Conservation (phyloP, 2,329 filamentous ascomycete genomes). For the Stenocarpella maydis region DNA sequence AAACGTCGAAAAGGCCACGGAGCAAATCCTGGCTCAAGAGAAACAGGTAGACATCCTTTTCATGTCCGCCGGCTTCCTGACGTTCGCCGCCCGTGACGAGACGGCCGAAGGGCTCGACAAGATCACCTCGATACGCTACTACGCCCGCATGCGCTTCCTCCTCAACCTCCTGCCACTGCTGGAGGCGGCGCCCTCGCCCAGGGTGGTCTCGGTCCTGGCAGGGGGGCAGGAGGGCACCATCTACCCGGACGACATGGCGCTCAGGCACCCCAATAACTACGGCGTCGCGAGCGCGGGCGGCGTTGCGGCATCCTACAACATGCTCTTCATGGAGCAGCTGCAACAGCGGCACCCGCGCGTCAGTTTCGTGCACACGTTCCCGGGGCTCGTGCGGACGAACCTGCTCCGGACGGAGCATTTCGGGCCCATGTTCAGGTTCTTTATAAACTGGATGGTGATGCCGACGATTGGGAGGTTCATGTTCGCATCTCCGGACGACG, state of each 20-base stretch:
- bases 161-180: slow-evolving; percentile 59
- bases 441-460: not conserved
- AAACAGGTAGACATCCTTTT: slow-evolving; percentile 48
- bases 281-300: slow-evolving; percentile 48
- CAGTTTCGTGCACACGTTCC: slow-evolving; percentile 46
- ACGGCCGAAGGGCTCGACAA: slow-evolving; percentile 61
- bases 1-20: slow-evolving; percentile 45
- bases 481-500: not conserved
- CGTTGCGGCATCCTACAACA: slow-evolving; percentile 57
- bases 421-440: slow-evolving; percentile 3
- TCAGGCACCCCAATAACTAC: slow-evolving; percentile 44
- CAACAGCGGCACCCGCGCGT: slow-evolving; percentile 50
- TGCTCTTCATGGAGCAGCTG: slow-evolving; percentile 56
- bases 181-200: slow-evolving; percentile 44
- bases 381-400: slow-evolving; percentile 41
- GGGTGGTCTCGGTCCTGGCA: slow-evolving; percentile 60
- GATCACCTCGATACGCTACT: slow-evolving; percentile 58
- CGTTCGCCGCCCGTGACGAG: slow-evolving; percentile 48
- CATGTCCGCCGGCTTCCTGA: slow-evolving; percentile 47
- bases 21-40: slow-evolving; percentile 42
- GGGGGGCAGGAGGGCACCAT: slow-evolving; percentile 57
- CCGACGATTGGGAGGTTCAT: slow-evolving; percentile 6
- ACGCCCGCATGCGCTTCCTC: slow-evolving; percentile 60
- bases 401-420: slow-evolving; percentile 7
- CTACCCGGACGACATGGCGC: slow-evolving; percentile 53